Percentiles rank a stretch among this genome's conserved stretches.
Evolutionary conservation across 1,139 yeast species (phyloP).

Genomic region (Saccharomyces pastorianus): DNA sequence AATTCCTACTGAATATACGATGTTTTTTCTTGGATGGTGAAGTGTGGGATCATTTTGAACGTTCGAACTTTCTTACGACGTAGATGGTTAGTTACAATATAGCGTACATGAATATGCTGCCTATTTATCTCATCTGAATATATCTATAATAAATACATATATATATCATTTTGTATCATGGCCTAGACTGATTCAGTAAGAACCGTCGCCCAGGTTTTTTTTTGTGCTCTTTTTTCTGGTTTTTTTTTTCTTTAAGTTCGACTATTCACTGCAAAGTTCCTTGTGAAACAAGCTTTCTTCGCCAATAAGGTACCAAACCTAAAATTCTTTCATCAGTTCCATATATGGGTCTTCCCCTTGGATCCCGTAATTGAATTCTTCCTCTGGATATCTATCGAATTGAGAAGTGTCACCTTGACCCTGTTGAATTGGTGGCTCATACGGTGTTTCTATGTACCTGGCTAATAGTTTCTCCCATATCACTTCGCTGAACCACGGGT

Average conservation of each 20-base stretch:
- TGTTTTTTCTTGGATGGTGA: no score
- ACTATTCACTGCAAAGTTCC: not conserved
- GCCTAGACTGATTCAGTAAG: not conserved
- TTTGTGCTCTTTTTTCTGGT: not conserved
- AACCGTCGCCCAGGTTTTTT: not conserved
- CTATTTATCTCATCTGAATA: not conserved
- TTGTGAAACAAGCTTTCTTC: no score
- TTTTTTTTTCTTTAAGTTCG: not conserved
- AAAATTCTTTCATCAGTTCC: constrained; percentile 69
- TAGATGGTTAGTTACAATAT: not conserved
- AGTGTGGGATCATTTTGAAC: not conserved
- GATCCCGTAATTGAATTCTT: constrained; percentile 76
- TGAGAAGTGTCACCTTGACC: constrained; percentile 95
- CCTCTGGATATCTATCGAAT: constrained; percentile 92
- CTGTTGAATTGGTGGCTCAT: constrained; percentile 95
- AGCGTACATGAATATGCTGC: not conserved
- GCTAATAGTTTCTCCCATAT: constrained; percentile 88
- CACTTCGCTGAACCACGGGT: constrained; percentile 92
- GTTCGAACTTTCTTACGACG: not conserved
- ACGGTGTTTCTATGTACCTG: constrained; percentile 92
- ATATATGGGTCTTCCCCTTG: constrained; percentile 75
- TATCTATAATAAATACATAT: not conserved
- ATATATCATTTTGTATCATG: not conserved
- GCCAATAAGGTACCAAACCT: constrained; percentile 8
- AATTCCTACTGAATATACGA: not conserved